Evolutionary conservation across 169 alveolate genomes (phyloP).

Genomic region (Eimeria sp.): DNA sequence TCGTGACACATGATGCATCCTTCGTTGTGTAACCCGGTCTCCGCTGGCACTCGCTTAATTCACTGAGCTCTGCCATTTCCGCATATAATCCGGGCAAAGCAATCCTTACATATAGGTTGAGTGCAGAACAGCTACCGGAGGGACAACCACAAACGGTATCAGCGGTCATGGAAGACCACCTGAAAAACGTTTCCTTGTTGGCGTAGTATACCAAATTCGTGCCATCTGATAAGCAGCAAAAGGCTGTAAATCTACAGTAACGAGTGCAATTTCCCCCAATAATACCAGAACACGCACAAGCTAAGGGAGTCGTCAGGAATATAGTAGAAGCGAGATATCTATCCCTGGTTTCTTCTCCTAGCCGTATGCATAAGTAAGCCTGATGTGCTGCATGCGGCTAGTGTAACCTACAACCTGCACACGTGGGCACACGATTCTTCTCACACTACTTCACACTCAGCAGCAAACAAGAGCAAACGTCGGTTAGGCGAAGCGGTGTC

Average conservation of each 20-base stretch:
- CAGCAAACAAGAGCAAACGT: neutral
- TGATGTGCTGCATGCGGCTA: neutral
- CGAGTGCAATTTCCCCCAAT: neutral
- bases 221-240: neutral
- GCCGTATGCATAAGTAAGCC: neutral
- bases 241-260: neutral
- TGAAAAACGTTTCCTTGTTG: neutral
- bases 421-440: neutral
- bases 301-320: neutral
- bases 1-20: neutral
- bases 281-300: neutral
- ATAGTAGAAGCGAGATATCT: neutral
- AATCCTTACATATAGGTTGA: neutral
- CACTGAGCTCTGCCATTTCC: neutral
- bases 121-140: neutral
- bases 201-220: neutral
- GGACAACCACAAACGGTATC: neutral
- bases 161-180: neutral
- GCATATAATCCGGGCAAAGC: neutral
- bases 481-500: neutral
- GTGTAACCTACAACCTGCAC: neutral
- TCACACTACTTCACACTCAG: neutral
- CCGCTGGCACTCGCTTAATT: neutral
- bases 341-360: neutral
- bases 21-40: neutral